These are phyloP conservation scores for Leishmania arabica DNA, from an alignment of 208 protist genomes.

Conservation along the genomic window DNA sequence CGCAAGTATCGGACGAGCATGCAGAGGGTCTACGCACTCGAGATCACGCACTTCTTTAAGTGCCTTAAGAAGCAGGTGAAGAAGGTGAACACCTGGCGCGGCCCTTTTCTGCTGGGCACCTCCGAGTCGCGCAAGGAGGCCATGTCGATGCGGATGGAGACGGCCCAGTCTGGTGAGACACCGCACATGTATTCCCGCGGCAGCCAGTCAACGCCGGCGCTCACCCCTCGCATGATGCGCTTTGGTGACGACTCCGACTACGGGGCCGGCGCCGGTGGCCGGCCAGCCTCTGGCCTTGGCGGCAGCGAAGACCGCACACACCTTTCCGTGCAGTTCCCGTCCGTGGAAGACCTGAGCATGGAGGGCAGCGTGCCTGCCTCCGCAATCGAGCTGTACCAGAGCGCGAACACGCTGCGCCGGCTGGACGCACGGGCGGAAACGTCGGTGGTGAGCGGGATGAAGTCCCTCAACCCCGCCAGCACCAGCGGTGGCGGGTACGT, in stretches of 20 bases:
- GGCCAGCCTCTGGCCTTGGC: conserved; percentile 8
- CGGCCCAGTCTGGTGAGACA: conserved; percentile 51
- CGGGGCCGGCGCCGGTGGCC: conserved; percentile 18
- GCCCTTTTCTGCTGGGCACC: conserved; percentile 58
- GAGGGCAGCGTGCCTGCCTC: conserved; percentile 20
- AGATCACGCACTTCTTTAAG: conserved; percentile 81
- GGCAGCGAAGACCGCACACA: conserved; percentile 26
- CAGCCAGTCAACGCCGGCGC: conserved; percentile 34
- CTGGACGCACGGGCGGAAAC: conserved; percentile 38
- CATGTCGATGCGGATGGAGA: conserved; percentile 49
- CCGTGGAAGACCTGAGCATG: conserved; percentile 32
- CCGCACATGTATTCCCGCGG: conserved; percentile 36
- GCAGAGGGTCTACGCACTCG: conserved; percentile 77
- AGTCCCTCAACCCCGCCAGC: conserved; percentile 28
- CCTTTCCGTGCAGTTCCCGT: conserved; percentile 62
- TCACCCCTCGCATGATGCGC: conserved; percentile 52
- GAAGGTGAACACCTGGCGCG: conserved; percentile 54
- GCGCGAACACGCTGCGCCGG: conserved; percentile 43
- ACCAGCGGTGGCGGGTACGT: conserved; percentile 48
- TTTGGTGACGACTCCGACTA: conserved; percentile 37
- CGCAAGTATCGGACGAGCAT: conserved; percentile 80
- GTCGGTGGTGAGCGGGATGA: conserved; percentile 37
- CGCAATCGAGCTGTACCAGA: conserved; percentile 52
- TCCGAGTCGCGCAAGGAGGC: conserved; percentile 43
- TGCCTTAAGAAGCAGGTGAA: conserved; percentile 54